phyloP scores from a whole-genome alignment of 495 filamentous ascomycete genomes.

The Pyrenula massariospora region DNA sequence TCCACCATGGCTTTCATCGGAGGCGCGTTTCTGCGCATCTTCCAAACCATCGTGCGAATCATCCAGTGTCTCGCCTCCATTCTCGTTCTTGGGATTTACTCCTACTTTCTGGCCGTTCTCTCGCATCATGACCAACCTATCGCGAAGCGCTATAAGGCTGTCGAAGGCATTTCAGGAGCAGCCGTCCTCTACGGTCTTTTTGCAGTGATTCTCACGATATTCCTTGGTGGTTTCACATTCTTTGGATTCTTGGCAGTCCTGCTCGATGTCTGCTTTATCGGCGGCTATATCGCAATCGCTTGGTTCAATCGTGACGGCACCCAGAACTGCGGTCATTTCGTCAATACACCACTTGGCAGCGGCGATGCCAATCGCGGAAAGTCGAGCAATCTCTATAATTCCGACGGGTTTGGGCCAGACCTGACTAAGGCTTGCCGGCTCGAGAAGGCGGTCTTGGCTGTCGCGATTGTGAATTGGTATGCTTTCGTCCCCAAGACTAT shows the following conservation, averaged over 20 bases:
- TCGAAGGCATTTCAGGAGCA: constrained; percentile 69
- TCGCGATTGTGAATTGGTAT: constrained; percentile 66
- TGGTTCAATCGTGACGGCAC: constrained; percentile 58
- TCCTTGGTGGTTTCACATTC: constrained; percentile 62
- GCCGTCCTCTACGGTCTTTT: constrained; percentile 61
- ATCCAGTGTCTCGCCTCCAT: constrained; percentile 62
- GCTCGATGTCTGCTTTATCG: constrained; percentile 70
- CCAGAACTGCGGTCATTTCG: constrained; percentile 44
- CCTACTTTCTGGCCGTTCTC: constrained; percentile 43
- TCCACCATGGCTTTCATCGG: constrained; percentile 15
- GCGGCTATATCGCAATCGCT: constrained; percentile 67
- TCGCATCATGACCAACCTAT: constrained; percentile 45
- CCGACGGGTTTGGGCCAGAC: constrained; percentile 24
- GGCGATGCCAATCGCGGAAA: constrained; percentile 38
- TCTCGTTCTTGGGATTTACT: constrained; percentile 70
- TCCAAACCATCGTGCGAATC: constrained; percentile 51
- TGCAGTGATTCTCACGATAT: constrained; percentile 63
- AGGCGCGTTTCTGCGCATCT: constrained; percentile 48
- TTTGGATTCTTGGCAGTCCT: constrained; percentile 63
- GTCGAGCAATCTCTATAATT: constrained; percentile 19
- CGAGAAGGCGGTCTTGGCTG: constrained; percentile 61
- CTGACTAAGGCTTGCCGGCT: constrained; percentile 53
- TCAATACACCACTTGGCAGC: constrained; percentile 55
- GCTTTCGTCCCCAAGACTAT: not conserved
- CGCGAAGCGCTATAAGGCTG: constrained; percentile 55